A percentile compares a stretch with the other conserved stretches of the same genome.
phyloP scores from a whole-genome alignment of 2,329 filamentous ascomycete species.

The Plectosphaerella sp. region DNA sequence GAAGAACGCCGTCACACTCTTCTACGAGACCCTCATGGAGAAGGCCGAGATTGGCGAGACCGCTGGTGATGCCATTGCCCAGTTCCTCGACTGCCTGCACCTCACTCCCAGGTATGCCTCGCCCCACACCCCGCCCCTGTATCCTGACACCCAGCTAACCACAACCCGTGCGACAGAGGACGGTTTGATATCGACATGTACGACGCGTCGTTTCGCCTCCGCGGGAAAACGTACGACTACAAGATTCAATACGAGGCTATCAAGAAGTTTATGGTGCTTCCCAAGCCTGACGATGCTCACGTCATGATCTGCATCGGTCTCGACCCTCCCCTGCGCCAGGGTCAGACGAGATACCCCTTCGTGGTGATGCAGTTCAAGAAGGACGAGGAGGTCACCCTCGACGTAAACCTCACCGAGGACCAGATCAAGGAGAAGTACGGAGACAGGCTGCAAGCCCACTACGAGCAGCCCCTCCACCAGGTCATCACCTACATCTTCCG shows the following conservation, averaged over 20 bases:
- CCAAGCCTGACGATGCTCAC: conserved; percentile 97
- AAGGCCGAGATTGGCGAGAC: conserved; percentile 99
- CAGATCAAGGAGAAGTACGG: conserved; percentile 80
- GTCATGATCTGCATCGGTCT: conserved; percentile 92
- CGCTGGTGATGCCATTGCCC: conserved; percentile 96
- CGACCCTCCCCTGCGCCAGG: conserved; percentile 91
- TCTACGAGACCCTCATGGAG: conserved; percentile 96
- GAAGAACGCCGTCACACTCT: conserved; percentile 93
- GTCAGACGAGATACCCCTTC: conserved; percentile 96
- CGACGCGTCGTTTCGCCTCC: conserved; percentile 92
- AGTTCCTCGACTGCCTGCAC: conserved; percentile 93
- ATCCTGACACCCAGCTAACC: not conserved
- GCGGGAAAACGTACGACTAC: conserved; percentile 99
- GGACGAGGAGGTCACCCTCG: conserved; percentile 94
- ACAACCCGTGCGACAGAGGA: conserved; percentile 55
- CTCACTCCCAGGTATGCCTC: conserved; percentile 75
- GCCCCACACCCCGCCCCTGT: not conserved
- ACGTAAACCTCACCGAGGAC: conserved; percentile 93
- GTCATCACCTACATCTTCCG: conserved; percentile 96
- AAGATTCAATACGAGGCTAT: conserved; percentile 98
- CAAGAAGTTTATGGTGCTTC: conserved; percentile 98
- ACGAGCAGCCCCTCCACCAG: conserved; percentile 89
- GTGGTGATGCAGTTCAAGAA: conserved; percentile 99
- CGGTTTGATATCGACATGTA: conserved; percentile 99
- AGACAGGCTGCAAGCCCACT: conserved; percentile 81